Base-by-base conservation (phyloP, 345 rosid species). In the Erucastrum elatum region DNA sequence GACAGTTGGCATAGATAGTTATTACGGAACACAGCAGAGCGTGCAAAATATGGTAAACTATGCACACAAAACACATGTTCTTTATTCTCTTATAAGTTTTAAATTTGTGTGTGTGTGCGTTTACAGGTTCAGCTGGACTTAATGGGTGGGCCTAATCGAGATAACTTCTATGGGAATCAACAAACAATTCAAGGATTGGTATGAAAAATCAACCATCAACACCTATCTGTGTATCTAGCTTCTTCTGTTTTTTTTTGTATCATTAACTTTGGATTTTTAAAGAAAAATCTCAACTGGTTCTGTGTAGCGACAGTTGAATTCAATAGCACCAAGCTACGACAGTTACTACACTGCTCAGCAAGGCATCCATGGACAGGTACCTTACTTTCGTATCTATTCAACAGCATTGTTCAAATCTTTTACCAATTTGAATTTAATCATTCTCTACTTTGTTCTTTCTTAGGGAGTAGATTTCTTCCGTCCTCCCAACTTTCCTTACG, bases 401-500 rank as follows among this genome's bases (percentile, higher is more conserved):
- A 29, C 29, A 65, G 16, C 76, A 29, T n/a, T 77, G n/a, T 30
- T 72, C n/a, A 29, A 56, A 16, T 69, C 75, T 8, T 17, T 62
- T 29, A 69, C 46, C 26, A 34, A 34, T 17, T 46, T 59, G 7
- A 65, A 51, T n/a, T 51, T 51, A 21, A 51, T 51, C 21, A 51
- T 51, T n/a, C 55, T n/a, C 55, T 49, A 49, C 15, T 49, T 55
- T 30, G 26, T 64, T 63, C 68, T 74, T 76, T 59, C 62, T n/a
- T 70, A 75, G 84, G 89, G 87, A 77, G 86, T 90, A 77, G 95
- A 92, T 81, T 90, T 90, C 86, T 90, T 90, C 83, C 82, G 93
- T 33, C 86, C 89, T 25, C 34, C 87, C 21, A 75, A 77, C 53
- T 92, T 74, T 17, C 0, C 76, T 25, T 82, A 82, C 63, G 84